Conservation (phyloP, 495 filamentous ascomycete genomes). For the Echria macrotheca region DNA sequence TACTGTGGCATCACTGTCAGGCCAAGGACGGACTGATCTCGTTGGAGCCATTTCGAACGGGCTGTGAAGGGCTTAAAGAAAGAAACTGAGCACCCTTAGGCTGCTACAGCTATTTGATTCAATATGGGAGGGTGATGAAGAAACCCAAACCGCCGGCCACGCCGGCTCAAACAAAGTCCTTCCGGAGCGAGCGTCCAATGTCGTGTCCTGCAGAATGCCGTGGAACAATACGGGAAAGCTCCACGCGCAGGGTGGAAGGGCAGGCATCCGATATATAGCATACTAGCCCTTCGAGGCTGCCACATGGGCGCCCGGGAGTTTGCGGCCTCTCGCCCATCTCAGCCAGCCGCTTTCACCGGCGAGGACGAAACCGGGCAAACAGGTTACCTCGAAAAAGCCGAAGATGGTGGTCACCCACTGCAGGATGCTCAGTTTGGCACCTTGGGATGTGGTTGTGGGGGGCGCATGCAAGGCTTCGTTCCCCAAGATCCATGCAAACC, state of each 20-base stretch:
- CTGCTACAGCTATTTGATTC: conserved; percentile 2
- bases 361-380: conserved; percentile 10
- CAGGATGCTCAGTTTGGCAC: conserved; percentile 13
- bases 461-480: not conserved
- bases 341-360: conserved; percentile 20
- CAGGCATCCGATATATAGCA: not conserved
- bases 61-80: not conserved
- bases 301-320: conserved; percentile 7
- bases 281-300: not conserved
- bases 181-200: conserved; percentile 16
- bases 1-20: conserved; percentile 29
- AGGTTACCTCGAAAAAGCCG: conserved; percentile 19
- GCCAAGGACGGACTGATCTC: no score
- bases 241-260: not conserved
- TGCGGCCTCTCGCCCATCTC: conserved; percentile 3
- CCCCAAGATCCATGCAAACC: not conserved
- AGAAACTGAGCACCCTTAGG: conserved; percentile 2
- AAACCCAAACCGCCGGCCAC: conserved; percentile 20
- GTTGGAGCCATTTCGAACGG: no score
- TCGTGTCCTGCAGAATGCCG: not conserved
- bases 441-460: conserved; percentile 11
- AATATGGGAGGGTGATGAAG: not conserved
- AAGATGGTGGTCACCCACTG: conserved; percentile 17
- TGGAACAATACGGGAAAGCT: not conserved
- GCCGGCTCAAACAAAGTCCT: conserved; percentile 27